These are phyloP conservation scores for Trematosphaeria pertusa DNA, from an alignment of 2,329 filamentous ascomycete genomes.

Conservation along the genomic window DNA sequence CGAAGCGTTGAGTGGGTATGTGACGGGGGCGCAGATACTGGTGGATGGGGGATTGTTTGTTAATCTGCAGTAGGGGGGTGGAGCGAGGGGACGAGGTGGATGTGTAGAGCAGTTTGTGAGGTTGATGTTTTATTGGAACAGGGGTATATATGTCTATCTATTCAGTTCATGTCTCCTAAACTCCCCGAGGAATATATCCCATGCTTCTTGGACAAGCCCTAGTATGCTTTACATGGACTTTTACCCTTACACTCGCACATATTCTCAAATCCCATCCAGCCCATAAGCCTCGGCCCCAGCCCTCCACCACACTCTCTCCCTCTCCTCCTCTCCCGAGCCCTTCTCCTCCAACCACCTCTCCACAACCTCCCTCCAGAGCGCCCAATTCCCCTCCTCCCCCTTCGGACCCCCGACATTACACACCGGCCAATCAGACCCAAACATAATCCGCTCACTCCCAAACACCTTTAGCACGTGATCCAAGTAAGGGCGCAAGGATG, in stretches of 20 bases:
- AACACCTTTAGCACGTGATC: constrained; percentile 76
- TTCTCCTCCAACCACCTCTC: constrained; percentile 64
- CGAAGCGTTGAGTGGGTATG: constrained; percentile 65
- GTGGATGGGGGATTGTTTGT: constrained; percentile 92
- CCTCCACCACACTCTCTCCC: constrained; percentile 72
- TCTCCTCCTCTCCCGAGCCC: constrained; percentile 65
- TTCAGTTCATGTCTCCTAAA: too few relatives aligned
- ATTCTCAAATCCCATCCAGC: constrained; percentile 27
- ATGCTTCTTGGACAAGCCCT: too few relatives aligned
- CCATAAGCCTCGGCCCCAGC: constrained; percentile 76
- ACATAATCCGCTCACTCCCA: constrained; percentile 77
- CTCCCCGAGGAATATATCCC: too few relatives aligned
- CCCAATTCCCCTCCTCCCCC: constrained; percentile 68
- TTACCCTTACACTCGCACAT: too few relatives aligned
- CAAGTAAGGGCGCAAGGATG: constrained; percentile 73
- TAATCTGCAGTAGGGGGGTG: constrained; percentile 62
- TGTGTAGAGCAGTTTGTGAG: background rate
- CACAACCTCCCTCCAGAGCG: constrained; percentile 76
- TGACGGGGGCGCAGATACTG: constrained; percentile 78
- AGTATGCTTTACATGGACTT: too few relatives aligned
- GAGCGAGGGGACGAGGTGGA: background rate
- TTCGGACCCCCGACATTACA: constrained; percentile 72
- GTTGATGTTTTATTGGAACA: background rate
- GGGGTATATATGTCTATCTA: background rate
- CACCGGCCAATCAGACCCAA: constrained; percentile 92